Base-by-base conservation (phyloP, 495 filamentous ascomycete species). In the Melanomma pulvis-pyrius region DNA sequence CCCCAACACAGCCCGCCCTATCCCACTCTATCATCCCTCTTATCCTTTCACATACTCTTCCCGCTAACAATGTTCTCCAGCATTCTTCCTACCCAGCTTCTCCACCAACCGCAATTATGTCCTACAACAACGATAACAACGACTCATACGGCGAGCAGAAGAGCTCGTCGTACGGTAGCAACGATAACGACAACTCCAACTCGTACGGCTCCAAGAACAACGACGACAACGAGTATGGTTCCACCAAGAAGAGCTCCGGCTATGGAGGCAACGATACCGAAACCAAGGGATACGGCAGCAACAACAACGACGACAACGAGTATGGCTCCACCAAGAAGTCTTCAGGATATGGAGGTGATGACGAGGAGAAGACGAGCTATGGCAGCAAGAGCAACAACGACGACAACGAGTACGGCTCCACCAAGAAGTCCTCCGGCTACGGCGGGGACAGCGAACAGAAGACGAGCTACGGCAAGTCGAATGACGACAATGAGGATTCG, bases 331-430 rank as follows among this genome's bases (percentile, higher is more conserved):
- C 19, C 22, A 50, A 60, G 48, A 25, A 25, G 26, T 32, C 6
- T 52, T 19, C 19, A 1, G 51, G 28, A 15, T 44, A 44, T n/a
- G 39, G 39, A 6, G n/a, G n/a, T 15, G 39, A 44, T 15, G n/a
- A 44, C 17, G 32, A 36, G 32, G 32, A 36, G 32, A 36, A 36
- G 32, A 6, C 32, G 13, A 36, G 32, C 13, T 36, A 36, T 13
- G 32, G 32, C 26, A 57, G 34, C 24, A 29, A 57, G 24, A 58
- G 44, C 1, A 26, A 58, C 55, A 26, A 44, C 32, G 30, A 55
- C 25, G 55, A 58, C 55, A 58, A 58, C 55, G 32, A 44, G 32
- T 58, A 41, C 55, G 22, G 22, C 25, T 41, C 30, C 9, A 44
- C 39, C 39, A 44, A 44, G 32, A 58, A 58, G 55, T 8, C 8